Conservation (phyloP, 805 yeast species). For the Yueomyces sp. region DNA sequence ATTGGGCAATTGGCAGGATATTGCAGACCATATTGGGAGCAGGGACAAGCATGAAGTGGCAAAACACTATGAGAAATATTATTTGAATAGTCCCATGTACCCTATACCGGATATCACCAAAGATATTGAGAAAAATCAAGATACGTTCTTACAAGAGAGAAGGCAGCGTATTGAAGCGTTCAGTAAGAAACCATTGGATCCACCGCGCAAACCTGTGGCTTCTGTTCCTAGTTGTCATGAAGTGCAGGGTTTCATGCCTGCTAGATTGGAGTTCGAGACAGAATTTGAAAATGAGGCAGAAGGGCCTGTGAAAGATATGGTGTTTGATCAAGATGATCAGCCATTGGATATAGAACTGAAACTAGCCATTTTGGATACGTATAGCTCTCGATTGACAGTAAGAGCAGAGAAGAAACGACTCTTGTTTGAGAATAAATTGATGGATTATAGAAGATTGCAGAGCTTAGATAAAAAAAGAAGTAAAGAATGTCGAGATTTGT, state of each 20-base stretch:
- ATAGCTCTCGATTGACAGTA: conserved; percentile 75
- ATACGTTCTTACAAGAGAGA: conserved; percentile 54
- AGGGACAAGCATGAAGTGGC: conserved; percentile 86
- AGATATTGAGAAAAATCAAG: conserved; percentile 52
- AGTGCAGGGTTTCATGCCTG: conserved; percentile 97
- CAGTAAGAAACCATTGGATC: conserved; percentile 63
- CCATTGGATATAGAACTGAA: conserved; percentile 83
- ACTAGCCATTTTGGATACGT: conserved; percentile 74
- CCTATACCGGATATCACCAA: conserved; percentile 83
- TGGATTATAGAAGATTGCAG: conserved; percentile 76
- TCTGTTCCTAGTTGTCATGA: conserved; percentile 96
- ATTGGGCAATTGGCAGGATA: conserved; percentile 94
- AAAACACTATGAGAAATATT: conserved; percentile 62
- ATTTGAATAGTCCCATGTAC: conserved; percentile 55
- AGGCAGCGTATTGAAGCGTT: conserved; percentile 62
- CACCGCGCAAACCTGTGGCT: conserved; percentile 78
- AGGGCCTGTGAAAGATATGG: conserved; percentile 84
- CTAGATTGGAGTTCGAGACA: conserved; percentile 89
- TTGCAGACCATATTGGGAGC: conserved; percentile 92
- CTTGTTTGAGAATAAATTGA: conserved; percentile 57
- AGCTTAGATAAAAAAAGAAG: conserved; percentile 73
- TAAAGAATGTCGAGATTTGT: conserved; percentile 80
- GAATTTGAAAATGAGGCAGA: conserved; percentile 98
- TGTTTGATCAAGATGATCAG: conserved; percentile 86
- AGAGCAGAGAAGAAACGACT: conserved; percentile 88